Evolutionary conservation across 2,329 filamentous ascomycete genomes (phyloP).

Genomic region (Rhynchosporium agropyri): DNA sequence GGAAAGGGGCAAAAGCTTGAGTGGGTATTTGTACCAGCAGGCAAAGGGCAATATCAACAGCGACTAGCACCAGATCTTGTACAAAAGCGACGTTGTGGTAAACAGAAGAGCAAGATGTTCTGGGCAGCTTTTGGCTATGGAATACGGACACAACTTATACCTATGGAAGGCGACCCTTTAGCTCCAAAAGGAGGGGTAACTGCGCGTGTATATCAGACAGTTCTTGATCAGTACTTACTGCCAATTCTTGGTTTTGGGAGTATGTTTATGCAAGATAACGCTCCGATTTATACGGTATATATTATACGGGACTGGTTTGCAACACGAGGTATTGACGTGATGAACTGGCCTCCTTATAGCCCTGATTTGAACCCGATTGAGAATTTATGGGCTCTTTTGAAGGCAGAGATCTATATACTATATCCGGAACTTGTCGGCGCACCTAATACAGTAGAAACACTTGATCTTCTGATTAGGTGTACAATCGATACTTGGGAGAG

Average conservation of each 20-base stretch:
- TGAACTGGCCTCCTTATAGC: slow-evolving; percentile 35
- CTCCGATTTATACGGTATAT: slow-evolving; percentile 31
- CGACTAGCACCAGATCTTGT: neutral
- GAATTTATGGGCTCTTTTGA: slow-evolving; percentile 36
- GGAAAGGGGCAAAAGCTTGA: too few species aligned
- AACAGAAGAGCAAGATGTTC: slow-evolving; percentile 15
- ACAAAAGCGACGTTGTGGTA: neutral
- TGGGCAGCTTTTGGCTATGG: slow-evolving; percentile 17
- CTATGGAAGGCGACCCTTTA: slow-evolving; percentile 13
- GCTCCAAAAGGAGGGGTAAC: slow-evolving; percentile 14
- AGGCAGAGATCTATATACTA: slow-evolving; percentile 19
- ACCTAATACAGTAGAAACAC: too few species aligned
- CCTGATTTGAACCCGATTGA: slow-evolving; percentile 41
- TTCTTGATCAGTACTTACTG: slow-evolving; percentile 13
- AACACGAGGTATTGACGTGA: slow-evolving; percentile 26
- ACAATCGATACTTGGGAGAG: too few species aligned
- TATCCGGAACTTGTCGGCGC: too few species aligned
- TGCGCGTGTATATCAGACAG: slow-evolving; percentile 5
- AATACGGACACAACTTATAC: slow-evolving; percentile 1
- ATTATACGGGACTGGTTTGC: slow-evolving; percentile 27
- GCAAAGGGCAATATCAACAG: neutral
- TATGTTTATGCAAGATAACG: slow-evolving; percentile 37
- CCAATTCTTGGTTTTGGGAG: slow-evolving; percentile 5
- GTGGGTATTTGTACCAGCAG: neutral
- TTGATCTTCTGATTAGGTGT: too few species aligned